These are phyloP conservation scores for Oryza glaberrima DNA, from an alignment of 176 grass and related monocot species.

Conservation along the genomic window DNA sequence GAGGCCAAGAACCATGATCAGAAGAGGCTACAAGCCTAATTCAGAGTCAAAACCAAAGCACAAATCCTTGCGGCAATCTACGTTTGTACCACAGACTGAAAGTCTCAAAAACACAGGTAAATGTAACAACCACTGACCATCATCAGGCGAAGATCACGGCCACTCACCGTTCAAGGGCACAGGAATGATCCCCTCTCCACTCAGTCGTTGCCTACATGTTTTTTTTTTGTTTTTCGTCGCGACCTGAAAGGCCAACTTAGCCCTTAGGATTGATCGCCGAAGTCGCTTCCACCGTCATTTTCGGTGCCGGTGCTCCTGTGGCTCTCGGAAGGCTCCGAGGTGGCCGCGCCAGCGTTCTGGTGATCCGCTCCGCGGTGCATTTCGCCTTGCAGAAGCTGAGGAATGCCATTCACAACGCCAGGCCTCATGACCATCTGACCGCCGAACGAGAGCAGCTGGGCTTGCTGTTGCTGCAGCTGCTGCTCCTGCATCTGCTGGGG, in stretches of 20 bases:
- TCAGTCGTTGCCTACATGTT: slow-evolving; percentile 45
- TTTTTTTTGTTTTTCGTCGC: slow-evolving; percentile 2
- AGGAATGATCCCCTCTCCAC: slow-evolving; percentile 43
- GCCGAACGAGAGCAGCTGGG: slow-evolving; percentile 57
- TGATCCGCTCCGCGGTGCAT: slow-evolving; percentile 15
- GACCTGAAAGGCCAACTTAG: slow-evolving; percentile 31
- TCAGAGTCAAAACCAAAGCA: not conserved
- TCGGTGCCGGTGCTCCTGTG: slow-evolving; percentile 70
- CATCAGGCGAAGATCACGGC: slow-evolving; percentile 44
- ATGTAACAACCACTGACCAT: slow-evolving; percentile 36
- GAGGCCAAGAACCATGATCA: not conserved
- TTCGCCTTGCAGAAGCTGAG: slow-evolving; percentile 53
- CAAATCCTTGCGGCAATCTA: slow-evolving; percentile 32
- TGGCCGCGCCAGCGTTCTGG: slow-evolving; percentile 38
- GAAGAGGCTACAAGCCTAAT: slow-evolving; percentile 28
- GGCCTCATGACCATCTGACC: slow-evolving; percentile 65
- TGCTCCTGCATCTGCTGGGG: slow-evolving; percentile 83
- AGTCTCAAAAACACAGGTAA: slow-evolving; percentile 28
- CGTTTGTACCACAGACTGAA: slow-evolving; percentile 29
- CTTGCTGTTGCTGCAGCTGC: slow-evolving; percentile 76
- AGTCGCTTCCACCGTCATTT: slow-evolving; percentile 52
- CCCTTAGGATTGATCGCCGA: slow-evolving; percentile 26
- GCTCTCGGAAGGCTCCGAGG: slow-evolving; percentile 49
- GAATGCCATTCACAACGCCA: slow-evolving; percentile 61
- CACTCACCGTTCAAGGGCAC: slow-evolving; percentile 57